Evolutionary conservation across 2,329 filamentous ascomycete species (phyloP), one percentile per base, ranked within the genome.

Genomic region (Penicillium sp.): DNA sequence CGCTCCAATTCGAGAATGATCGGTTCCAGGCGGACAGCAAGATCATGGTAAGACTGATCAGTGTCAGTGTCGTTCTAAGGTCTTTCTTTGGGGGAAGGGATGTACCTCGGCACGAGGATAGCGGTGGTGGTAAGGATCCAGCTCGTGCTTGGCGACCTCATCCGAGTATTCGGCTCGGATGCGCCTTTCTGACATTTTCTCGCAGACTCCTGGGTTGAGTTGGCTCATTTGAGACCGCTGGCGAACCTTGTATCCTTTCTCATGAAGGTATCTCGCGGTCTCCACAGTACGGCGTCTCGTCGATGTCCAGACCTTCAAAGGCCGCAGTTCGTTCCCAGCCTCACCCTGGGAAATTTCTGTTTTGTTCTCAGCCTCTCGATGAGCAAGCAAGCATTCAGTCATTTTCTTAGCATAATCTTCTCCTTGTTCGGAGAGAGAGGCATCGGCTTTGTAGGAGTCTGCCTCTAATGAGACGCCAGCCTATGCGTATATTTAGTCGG

Each of bases 181-280:
- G 50, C 86, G 87, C 14, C 82, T 82, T 74, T 97, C 93, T 7
- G 91, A 90, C 79, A 98, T 88, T 75, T 91, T 95, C 78, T 98
- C 95, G 69, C 93, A 97, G 6, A 96, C 91, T 3, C 95, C 95
- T 1, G 95, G 95, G 70, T 99, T 97, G 69, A 99, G 86, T 77
- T 98, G 93, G 70, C 93, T 96, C 88, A 99, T 92, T 73, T 99
- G 93, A 48, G 93, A 93, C 56, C 95, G 86, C 75, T 98, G 95
- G 19, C 91, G 87, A 48, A 98, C 89, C 66, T 90, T 90, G 78
- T 90, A 96, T 2, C 92, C 93, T 62, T 85, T 84, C 13, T 88
- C 84, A 62, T 88, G 86, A n/a, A 99, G 82, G 64, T 87, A 88
- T 51, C 93, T 87, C 1, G 91, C 87, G 1, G 96, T 99, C 74